Conservation (phyloP, 2,329 filamentous ascomycete species). For the Calonectria pauciramosa region DNA sequence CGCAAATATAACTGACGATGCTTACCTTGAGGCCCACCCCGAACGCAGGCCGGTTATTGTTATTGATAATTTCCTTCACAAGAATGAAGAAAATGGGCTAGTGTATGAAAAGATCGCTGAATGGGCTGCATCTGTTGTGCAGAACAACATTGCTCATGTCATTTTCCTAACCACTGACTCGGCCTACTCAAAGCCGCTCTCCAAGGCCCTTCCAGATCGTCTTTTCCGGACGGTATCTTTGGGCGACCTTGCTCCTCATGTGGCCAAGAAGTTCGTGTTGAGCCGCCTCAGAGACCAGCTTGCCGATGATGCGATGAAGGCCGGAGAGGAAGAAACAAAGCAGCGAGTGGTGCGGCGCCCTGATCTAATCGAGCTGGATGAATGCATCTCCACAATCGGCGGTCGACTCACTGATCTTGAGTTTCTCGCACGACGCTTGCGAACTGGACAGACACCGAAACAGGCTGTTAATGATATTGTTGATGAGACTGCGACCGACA, state of each 20-base stretch:
- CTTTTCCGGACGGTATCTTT: slow-evolving; percentile 90
- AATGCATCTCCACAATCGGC: slow-evolving; percentile 84
- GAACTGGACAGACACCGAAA: slow-evolving; percentile 85
- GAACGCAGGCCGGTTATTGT: slow-evolving; percentile 87
- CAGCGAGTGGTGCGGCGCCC: slow-evolving; percentile 43
- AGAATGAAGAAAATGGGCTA: slow-evolving; percentile 73
- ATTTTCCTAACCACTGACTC: slow-evolving; percentile 94
- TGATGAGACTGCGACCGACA: slow-evolving; percentile 88
- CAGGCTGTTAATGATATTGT: slow-evolving; percentile 91
- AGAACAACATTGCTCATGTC: slow-evolving; percentile 91
- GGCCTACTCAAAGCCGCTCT: slow-evolving; percentile 88
- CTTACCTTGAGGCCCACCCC: slow-evolving; percentile 90
- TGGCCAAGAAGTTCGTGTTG: slow-evolving; percentile 92
- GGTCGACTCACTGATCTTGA: slow-evolving; percentile 96
- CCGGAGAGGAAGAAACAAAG: slow-evolving; percentile 44
- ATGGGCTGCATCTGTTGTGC: slow-evolving; percentile 89
- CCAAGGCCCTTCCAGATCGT: slow-evolving; percentile 89
- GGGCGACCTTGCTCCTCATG: slow-evolving; percentile 86
- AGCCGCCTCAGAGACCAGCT: slow-evolving; percentile 75
- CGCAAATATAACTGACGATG: slow-evolving; percentile 80
- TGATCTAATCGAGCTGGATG: slow-evolving; percentile 80
- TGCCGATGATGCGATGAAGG: slow-evolving; percentile 44
- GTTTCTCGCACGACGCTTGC: slow-evolving; percentile 90
- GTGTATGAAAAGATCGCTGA: slow-evolving; percentile 87
- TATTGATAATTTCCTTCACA: slow-evolving; percentile 92